Evolutionary conservation across 2,329 filamentous ascomycete species (phyloP), one percentile per base, ranked within the genome.

Genomic region (Colletotrichum lini): DNA sequence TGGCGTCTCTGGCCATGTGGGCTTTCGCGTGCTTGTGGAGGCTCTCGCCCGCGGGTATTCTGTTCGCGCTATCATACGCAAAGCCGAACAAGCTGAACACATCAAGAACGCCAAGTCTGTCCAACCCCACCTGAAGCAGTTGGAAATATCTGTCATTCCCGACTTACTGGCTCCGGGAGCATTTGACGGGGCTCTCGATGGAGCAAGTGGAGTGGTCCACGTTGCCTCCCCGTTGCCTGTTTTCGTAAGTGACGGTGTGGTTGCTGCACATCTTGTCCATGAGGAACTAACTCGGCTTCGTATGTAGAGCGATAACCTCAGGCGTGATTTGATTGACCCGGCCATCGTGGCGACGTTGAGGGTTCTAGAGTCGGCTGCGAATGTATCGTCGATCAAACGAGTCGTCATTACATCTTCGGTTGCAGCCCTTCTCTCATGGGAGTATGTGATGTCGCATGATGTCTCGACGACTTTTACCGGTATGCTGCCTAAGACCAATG

Each of bases 361-460:
- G 6, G 78, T 85, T 8, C 77, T 86, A 2, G 72, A 80, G 30
- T 77, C 82, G 0, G 84, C 83, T 1, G 54, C 75, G 18, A 80
- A 80, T 63, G 69, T 66, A 7, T 71, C 75, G 1, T 78, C 74
- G 0, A 77, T 86, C 35, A 77, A 80, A 67, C 78, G 81, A n/a
- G 74, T 86, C 16, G 80, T 85, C 23, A 82, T 87, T 65, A 85
- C 84, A 1, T 80, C 78, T 2, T 84, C 82, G 1, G 75, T 78
- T 10, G 74, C 67, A 1, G 76, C 78, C 30, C 1, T 59, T 47
- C 4, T 62, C 5, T 18, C 42, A 2, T 62, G 56, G 56, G 56
- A 59, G 7, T 59, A 44, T 10, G 16, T 59, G 7, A 2, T 45
- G 1, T 59, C 56, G n/a, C 8, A 23, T 16, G 56, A 59, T 47